Conservation (phyloP, 345 rosid genomes). For the Dimocarpus longan region DNA sequence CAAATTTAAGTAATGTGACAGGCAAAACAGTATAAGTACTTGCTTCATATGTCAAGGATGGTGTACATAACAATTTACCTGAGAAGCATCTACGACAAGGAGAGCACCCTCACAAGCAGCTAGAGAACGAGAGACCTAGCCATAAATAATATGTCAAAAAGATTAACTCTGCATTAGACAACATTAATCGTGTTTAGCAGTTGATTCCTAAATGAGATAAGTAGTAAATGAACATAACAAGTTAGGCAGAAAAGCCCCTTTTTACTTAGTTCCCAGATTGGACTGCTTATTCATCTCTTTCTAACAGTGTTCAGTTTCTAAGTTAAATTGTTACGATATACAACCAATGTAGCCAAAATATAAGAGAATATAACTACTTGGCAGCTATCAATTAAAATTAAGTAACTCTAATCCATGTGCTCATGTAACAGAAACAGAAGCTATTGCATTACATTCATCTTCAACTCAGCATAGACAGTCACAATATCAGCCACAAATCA, state of each 20-base stretch:
- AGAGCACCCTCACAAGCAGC: constrained; percentile 99
- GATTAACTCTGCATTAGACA: neutral
- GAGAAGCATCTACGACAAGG: constrained; percentile 98
- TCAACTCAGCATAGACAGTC: neutral
- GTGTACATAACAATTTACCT: constrained; percentile 51
- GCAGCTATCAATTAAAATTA: neutral
- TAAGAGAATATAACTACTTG: neutral
- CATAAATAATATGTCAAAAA: neutral
- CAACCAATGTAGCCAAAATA: neutral
- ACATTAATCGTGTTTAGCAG: neutral
- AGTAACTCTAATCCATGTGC: neutral
- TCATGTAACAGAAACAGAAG: too few species aligned
- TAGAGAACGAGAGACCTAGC: constrained; percentile 95
- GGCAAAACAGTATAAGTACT: neutral
- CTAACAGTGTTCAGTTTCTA: neutral
- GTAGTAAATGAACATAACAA: neutral
- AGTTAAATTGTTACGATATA: neutral
- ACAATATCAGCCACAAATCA: neutral
- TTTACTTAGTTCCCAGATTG: neutral
- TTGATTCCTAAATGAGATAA: neutral
- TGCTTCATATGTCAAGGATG: neutral
- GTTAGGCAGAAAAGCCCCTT: neutral
- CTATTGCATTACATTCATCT: neutral
- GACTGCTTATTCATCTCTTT: neutral
- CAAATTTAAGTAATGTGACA: neutral